Evolutionary conservation across 345 rosid species (phyloP), one percentile per base, ranked within the genome.

Genomic region (Gynandropsis gynandra): DNA sequence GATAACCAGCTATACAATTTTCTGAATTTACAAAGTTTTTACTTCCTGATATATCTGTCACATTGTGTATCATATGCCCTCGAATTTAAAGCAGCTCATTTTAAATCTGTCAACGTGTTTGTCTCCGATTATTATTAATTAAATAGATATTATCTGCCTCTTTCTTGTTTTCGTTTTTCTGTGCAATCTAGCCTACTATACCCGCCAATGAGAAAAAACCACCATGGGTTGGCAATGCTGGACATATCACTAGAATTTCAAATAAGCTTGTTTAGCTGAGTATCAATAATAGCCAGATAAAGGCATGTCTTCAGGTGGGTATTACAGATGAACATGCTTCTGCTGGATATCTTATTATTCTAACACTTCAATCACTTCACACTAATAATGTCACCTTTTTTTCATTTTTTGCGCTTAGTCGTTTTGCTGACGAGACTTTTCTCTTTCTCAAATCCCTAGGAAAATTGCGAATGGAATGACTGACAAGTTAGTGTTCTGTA

Each of bases 201-300:
- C 82, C 85, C 31, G 74, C 92, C 35, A 45, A 72, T 47, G 96
- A 82, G 46, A 93, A 81, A 73, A 61, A 44, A 58, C 64, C 76
- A 5, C 97, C 96, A 17, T 75, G 92, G 37, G 86, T 67, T 0
- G 99, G 99, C 62, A 79, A 88, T 68, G 59, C 85, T 40, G 99
- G 99, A 42, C 99, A 88, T 64, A 78, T 85, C 50, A 93, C 96
- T 9, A 70, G 95, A 59, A 85, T 93, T 63, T 74, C 87, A 34
- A 93, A 85, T 52, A 93, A 93, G 72, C 80, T 93, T 74, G 58
- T 61, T 58, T 95, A 88, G 67, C 59, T 80, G 69, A 80, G 82
- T 60, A 78, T 64, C 67, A 72, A 67, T 75, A 88, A 73, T 52
- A 65, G 71, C 69, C 62, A 15, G 52, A 75, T 93, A 69, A 84